Percentiles rank a stretch among this genome's conserved stretches.
Evolutionary conservation across 2,329 filamentous ascomycete genomes (phyloP).

Genomic region (Aphanoascus verrucosus): DNA sequence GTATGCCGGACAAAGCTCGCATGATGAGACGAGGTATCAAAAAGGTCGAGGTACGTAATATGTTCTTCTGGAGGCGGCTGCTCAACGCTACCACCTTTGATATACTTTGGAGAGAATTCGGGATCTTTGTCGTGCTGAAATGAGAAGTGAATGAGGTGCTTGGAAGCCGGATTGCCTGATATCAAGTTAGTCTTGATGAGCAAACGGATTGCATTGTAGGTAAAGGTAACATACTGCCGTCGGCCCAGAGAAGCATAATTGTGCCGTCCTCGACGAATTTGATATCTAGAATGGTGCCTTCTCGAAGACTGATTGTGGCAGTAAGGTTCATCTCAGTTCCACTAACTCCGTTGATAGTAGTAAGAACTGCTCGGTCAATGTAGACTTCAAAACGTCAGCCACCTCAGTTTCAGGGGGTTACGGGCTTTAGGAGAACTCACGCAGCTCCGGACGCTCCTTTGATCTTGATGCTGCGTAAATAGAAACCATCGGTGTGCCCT

Average conservation of each 20-base stretch:
- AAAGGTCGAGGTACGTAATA: constrained; percentile 12
- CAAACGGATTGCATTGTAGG: not conserved
- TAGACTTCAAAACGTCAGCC: constrained; percentile 37
- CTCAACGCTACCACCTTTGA: not conserved
- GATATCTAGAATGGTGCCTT: constrained; percentile 44
- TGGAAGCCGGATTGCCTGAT: constrained; percentile 18
- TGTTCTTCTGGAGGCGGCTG: constrained; percentile 8
- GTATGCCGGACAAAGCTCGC: constrained; percentile 34
- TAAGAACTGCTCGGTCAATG: constrained; percentile 45
- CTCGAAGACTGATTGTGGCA: constrained; percentile 26
- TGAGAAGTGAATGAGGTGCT: constrained; percentile 28
- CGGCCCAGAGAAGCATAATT: constrained; percentile 49
- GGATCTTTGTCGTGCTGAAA: constrained; percentile 16
- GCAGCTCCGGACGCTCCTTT: constrained; percentile 24
- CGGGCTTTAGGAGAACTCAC: constrained; percentile 20
- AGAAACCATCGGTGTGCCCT: constrained; percentile 21
- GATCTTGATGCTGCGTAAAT: constrained; percentile 29
- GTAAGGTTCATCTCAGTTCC: constrained; percentile 27
- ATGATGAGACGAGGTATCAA: constrained; percentile 16
- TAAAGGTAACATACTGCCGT: constrained; percentile 20
- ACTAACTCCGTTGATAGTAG: constrained; percentile 51
- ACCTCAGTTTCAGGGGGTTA: not conserved
- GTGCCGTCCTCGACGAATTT: constrained; percentile 56
- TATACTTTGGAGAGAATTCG: not conserved
- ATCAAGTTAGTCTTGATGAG: not conserved